Evolutionary conservation across 805 yeast species (phyloP).

Genomic region (Yamadazyma takamatsuzukensis): DNA sequence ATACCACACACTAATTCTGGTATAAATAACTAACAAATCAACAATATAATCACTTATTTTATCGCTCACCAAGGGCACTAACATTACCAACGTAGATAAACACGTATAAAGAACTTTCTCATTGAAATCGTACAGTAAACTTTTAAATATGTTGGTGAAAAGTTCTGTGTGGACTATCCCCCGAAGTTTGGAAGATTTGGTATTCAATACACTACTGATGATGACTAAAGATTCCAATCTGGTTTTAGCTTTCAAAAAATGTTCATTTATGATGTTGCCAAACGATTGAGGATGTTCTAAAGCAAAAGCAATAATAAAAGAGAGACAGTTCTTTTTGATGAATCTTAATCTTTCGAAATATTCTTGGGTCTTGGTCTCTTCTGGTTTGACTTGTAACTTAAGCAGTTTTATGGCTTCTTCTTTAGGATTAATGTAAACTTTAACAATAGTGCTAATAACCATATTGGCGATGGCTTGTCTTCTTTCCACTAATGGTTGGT

Average conservation of each 20-base stretch:
- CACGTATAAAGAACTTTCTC: constrained; percentile 37
- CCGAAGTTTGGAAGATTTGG: constrained; percentile 20
- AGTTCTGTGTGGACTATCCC: constrained; percentile 32
- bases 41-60: constrained; percentile 31
- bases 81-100: constrained; percentile 26
- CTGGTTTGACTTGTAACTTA: constrained; percentile 12
- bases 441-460: constrained; percentile 22
- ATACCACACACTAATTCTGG: constrained; percentile 34
- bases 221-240: constrained; percentile 40
- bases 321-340: constrained; percentile 40
- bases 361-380: constrained; percentile 25
- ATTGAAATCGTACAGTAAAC: constrained; percentile 39
- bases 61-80: constrained; percentile 42
- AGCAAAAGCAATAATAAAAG: constrained; percentile 41
- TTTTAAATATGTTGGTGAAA: constrained; percentile 33
- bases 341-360: constrained; percentile 49
- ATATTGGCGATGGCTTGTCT: constrained; percentile 18
- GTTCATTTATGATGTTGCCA: constrained; percentile 32
- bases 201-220: constrained; percentile 29
- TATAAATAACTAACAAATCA: constrained; percentile 41
- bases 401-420: constrained; percentile 12
- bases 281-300: constrained; percentile 31
- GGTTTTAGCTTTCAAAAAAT: constrained; percentile 25
- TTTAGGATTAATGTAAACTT: constrained; percentile 18
- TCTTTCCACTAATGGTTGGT: constrained; percentile 15